These are phyloP conservation scores for Fusarium miscanthi DNA, from an alignment of 2,329 filamentous ascomycete genomes.

Conservation along the genomic window DNA sequence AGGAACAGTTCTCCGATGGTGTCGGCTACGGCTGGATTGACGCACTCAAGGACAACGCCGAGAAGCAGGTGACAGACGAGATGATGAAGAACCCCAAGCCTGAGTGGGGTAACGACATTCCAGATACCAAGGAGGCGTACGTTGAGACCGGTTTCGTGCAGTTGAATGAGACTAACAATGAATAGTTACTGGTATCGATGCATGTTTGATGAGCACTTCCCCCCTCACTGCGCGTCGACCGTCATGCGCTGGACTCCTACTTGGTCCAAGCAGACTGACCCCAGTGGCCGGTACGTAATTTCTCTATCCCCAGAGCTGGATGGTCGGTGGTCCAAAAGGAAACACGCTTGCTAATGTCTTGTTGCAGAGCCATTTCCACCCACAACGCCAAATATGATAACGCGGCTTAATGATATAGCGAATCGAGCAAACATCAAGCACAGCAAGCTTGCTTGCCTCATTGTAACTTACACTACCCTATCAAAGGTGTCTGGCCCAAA, in stretches of 20 bases:
- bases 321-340: neutral
- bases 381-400: conserved; percentile 79
- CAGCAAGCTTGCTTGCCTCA: conserved; percentile 19
- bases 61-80: conserved; percentile 90
- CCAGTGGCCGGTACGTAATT: conserved; percentile 79
- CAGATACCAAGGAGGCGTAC: conserved; percentile 95
- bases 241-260: conserved; percentile 97
- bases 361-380: conserved; percentile 75
- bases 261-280: conserved; percentile 96
- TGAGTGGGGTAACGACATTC: conserved; percentile 93
- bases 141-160: conserved; percentile 41
- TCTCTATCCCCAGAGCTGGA: neutral
- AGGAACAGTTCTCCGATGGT: conserved; percentile 99
- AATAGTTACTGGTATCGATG: conserved; percentile 91
- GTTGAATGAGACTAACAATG: conserved; percentile 40
- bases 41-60: conserved; percentile 92
- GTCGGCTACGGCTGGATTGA: conserved; percentile 99
- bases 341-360: conserved; percentile 29
- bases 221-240: conserved; percentile 87
- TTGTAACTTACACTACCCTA: conserved; percentile 40
- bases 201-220: conserved; percentile 99
- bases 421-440: conserved; percentile 27
- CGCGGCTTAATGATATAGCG: conserved; percentile 51
- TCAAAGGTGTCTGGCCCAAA: conserved; percentile 27
- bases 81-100: conserved; percentile 98